Evolutionary conservation across 2,329 filamentous ascomycete species (phyloP).

Genomic region (Arthrobotrys sphaeroides): DNA sequence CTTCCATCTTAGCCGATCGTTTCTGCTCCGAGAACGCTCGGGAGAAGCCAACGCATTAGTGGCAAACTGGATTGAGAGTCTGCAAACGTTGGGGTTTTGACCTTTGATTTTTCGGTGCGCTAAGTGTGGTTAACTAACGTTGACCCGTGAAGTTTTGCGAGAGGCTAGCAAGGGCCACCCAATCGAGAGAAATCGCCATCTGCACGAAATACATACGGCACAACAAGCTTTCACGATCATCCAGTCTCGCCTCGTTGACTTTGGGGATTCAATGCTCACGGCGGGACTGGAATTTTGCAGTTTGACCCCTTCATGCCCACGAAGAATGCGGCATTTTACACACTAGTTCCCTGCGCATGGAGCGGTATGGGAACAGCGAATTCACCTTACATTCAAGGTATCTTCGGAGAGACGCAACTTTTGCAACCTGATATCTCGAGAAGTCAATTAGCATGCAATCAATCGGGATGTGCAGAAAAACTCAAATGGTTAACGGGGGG

Average conservation of each 20-base stretch:
- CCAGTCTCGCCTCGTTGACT: constrained; percentile 12
- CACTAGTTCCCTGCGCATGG: not conserved
- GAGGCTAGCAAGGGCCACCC: not conserved
- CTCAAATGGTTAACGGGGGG: not conserved
- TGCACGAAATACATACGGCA: constrained; percentile 38
- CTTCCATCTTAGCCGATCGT: constrained; percentile 41
- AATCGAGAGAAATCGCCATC: constrained; percentile 33
- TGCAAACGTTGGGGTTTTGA: constrained; percentile 24
- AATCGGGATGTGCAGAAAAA: constrained; percentile 8
- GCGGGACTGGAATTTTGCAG: constrained; percentile 18
- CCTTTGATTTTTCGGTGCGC: constrained; percentile 41
- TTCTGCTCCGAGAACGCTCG: constrained; percentile 43
- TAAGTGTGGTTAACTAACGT: constrained; percentile 45
- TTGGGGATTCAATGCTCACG: not conserved
- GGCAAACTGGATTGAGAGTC: constrained; percentile 33
- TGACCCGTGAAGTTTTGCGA: not conserved
- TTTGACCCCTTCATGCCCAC: constrained; percentile 25
- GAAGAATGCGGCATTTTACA: constrained; percentile 51
- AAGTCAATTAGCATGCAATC: constrained; percentile 20
- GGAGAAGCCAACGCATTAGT: constrained; percentile 48
- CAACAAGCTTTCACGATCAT: constrained; percentile 15
- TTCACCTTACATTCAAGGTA: not conserved
- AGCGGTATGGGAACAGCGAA: not conserved
- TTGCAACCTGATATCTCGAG: constrained; percentile 5
- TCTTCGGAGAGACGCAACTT: constrained; percentile 4